phyloP scores from a whole-genome alignment of 176 grass and related monocot species.

The Tillandsia fasciculata region DNA sequence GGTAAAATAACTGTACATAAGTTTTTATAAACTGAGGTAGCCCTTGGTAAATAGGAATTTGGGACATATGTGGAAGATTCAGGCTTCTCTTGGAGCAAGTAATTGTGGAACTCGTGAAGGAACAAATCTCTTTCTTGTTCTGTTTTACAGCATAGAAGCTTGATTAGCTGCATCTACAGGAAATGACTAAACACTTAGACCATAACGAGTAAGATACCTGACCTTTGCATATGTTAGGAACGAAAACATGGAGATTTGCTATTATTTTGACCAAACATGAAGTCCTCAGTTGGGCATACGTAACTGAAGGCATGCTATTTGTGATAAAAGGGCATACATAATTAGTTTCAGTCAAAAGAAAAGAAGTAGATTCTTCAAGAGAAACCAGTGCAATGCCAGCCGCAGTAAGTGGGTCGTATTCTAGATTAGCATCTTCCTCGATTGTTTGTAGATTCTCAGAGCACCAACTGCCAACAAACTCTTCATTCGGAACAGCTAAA shows the following conservation, averaged over 20 bases:
- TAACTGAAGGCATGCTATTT: conserved; percentile 41
- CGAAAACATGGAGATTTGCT: conserved; percentile 86
- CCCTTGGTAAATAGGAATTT: conserved; percentile 28
- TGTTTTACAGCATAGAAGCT: conserved; percentile 30
- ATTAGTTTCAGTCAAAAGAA: conserved; percentile 45
- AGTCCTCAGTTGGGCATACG: conserved; percentile 84
- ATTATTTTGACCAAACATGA: conserved; percentile 97
- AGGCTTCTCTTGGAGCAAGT: conserved; percentile 38
- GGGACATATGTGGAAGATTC: conserved; percentile 16
- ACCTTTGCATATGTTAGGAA: conserved; percentile 98
- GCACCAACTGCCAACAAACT: conserved; percentile 80
- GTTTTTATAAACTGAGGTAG: conserved; percentile 61
- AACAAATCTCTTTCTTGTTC: conserved; percentile 98
- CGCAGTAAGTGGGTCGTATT: conserved; percentile 76
- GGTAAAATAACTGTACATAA: conserved; percentile 44
- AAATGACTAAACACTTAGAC: neutral
- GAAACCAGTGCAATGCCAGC: conserved; percentile 47
- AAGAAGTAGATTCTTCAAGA: conserved; percentile 23
- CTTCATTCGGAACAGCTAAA: conserved; percentile 62
- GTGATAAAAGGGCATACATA: conserved; percentile 47
- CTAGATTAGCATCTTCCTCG: conserved; percentile 85
- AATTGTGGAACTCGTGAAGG: conserved; percentile 69
- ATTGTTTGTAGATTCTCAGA: conserved; percentile 55
- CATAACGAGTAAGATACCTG: conserved; percentile 14
- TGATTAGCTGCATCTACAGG: conserved; percentile 15